phyloP scores from a whole-genome alignment of 2,329 filamentous ascomycete species.

The Monosporascus cannonballus region DNA sequence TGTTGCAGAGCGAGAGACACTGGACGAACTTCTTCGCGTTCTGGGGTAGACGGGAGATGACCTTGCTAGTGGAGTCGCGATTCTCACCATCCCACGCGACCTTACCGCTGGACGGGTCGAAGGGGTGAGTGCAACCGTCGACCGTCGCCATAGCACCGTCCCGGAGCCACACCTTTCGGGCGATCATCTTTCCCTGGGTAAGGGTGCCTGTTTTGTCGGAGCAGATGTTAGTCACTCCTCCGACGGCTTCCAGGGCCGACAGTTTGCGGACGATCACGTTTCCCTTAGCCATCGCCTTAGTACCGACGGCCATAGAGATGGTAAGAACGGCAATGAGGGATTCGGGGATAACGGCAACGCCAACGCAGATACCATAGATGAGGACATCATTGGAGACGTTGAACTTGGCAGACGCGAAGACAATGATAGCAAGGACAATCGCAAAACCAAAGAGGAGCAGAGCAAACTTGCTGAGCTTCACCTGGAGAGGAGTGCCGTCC shows the following conservation, averaged over 20 bases:
- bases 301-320: constrained; percentile 54
- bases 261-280: constrained; percentile 55
- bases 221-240: constrained; percentile 64
- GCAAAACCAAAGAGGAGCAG: constrained; percentile 72
- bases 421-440: constrained; percentile 52
- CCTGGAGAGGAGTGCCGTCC: constrained; percentile 77
- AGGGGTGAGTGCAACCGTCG: constrained; percentile 49
- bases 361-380: constrained; percentile 45
- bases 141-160: constrained; percentile 47
- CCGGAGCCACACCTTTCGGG: constrained; percentile 55
- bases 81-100: constrained; percentile 37
- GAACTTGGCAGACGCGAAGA: constrained; percentile 54
- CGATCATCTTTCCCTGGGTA: constrained; percentile 62
- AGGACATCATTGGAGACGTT: constrained; percentile 49
- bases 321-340: constrained; percentile 57
- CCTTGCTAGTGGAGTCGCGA: constrained; percentile 13
- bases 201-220: constrained; percentile 67
- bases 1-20: constrained; percentile 58
- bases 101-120: constrained; percentile 53
- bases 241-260: constrained; percentile 59
- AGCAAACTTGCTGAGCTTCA: constrained; percentile 79
- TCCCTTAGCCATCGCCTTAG: constrained; percentile 48
- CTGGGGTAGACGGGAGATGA: constrained; percentile 19
- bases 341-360: constrained; percentile 47
- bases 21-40: constrained; percentile 43